Base-by-base conservation (phyloP, 129 eudicot species). In the Helichrysum umbraculigerum region DNA sequence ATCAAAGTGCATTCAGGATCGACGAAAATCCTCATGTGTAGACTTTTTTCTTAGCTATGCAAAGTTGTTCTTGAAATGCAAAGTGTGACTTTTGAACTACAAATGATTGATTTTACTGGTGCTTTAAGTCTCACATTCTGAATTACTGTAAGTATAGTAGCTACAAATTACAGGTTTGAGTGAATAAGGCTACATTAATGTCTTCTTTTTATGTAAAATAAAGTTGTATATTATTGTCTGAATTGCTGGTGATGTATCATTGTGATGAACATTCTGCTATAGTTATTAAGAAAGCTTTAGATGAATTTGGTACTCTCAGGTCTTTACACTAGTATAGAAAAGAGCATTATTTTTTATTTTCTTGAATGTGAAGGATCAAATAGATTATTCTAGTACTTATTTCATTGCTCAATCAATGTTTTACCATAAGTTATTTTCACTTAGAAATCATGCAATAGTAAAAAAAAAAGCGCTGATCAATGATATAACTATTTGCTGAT, bases 1-100 rank as follows among this genome's bases (percentile, higher is more conserved):
- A 65, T 65, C 70, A 7, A 15, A 65, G 70, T 65, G 44, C 70
- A 65, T 65, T 35, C 33, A 65, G 41, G 44, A 16, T 33, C 41
- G 6, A 8, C 22, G 0, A 6, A 3, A 5, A 63, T 65, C 21
- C 2, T 32, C 3, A 65, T 29, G 35, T 33, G 70, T 65, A 68
- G 52, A 68, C 32, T 21, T 8, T 39, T 35, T 17, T 19, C 14
- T 65, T 65, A 7, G 21, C 70, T 51, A 12, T 47, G 54, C 54
- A 44, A 44, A 42, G 50, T 11, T 11, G 51, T 44, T 44, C 4
- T 44, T 12, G 17, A 44, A 44, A 2, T 4, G 52, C 17, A 14
- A 47, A 12, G 5, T 47, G 54, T 47, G 17, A 47, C 52, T 47
- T 47, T 47, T 47, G 54, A 47, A 47, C 54, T 47, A 47, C 54